Evolutionary conservation across 2,329 filamentous ascomycete species (phyloP).

Genomic region (Aspergillus sp.): DNA sequence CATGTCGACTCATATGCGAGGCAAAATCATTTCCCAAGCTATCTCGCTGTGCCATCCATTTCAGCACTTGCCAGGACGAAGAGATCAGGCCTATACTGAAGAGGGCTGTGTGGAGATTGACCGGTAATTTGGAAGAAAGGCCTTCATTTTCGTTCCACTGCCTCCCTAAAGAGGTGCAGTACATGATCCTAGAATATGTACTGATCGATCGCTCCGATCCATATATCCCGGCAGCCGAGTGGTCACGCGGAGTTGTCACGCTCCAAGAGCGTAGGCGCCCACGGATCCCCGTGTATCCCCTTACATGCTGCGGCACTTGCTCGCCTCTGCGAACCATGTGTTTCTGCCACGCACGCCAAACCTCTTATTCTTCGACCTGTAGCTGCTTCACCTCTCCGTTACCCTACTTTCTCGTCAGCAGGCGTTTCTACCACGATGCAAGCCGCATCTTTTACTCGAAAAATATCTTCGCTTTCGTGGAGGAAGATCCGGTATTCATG

Average conservation of each 20-base stretch:
- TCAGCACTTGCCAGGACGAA: conserved; percentile 14
- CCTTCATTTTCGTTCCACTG: conserved; percentile 20
- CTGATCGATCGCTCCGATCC: conserved; percentile 17
- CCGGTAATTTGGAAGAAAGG: conserved; percentile 8
- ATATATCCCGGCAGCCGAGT: conserved; percentile 7
- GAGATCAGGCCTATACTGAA: conserved; percentile 16
- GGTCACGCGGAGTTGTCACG: conserved; percentile 10
- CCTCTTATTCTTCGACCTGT: conserved; percentile 24
- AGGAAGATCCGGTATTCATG: conserved; percentile 22
- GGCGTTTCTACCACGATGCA: conserved; percentile 22
- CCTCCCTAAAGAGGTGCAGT: conserved; percentile 29
- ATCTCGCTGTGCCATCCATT: conserved; percentile 21
- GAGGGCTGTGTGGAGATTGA: conserved; percentile 17
- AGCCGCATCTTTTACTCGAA: conserved; percentile 21
- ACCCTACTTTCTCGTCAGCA: conserved; percentile 26
- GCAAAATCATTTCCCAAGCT: conserved; percentile 24
- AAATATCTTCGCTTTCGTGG: conserved; percentile 22
- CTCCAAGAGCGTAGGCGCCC: conserved; percentile 16
- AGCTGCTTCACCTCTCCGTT: conserved; percentile 23
- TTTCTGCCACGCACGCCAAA: conserved; percentile 23
- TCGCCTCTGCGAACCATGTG: conserved; percentile 18
- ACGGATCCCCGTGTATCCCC: conserved; percentile 4
- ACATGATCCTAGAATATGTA: conserved; percentile 22
- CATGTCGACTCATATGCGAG: conserved; percentile 11
- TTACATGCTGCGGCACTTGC: conserved; percentile 25